Conservation (phyloP, 1,139 yeast species). For the Suhomyces terraborum region DNA sequence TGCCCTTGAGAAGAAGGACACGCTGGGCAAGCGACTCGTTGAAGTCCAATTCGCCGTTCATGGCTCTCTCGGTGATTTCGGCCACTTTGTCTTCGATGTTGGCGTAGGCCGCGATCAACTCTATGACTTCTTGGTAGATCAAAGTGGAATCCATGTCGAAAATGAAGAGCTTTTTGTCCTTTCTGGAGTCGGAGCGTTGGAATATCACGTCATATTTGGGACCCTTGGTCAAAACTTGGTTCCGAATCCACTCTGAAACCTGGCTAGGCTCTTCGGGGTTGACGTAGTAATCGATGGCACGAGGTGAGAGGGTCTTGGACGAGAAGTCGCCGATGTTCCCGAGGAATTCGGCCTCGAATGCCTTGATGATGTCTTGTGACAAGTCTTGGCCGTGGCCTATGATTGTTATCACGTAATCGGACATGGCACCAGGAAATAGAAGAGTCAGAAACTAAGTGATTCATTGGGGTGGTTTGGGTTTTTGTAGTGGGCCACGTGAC, state of each 20-base stretch:
- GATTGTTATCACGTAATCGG: constrained; percentile 11
- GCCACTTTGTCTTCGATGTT: constrained; percentile 74
- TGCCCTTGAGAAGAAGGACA: constrained; percentile 77
- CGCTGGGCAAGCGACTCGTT: constrained; percentile 76
- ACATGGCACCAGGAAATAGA: constrained; percentile 5
- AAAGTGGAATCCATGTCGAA: constrained; percentile 98
- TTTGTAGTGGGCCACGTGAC: constrained; percentile 2
- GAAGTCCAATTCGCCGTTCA: constrained; percentile 97
- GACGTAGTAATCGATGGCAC: constrained; percentile 18
- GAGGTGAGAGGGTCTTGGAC: constrained; percentile 15
- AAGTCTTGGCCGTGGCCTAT: constrained; percentile 10
- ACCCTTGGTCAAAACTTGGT: constrained; percentile 7
- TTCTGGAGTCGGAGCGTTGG: constrained; percentile 37
- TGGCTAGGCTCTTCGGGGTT: constrained; percentile 14
- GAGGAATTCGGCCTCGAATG: constrained; percentile 6
- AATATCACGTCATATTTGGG: constrained; percentile 36
- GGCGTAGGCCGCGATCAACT: constrained; percentile 89
- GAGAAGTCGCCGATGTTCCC: constrained; percentile 10
- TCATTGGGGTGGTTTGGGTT: too few species aligned
- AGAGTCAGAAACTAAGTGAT: too few species aligned
- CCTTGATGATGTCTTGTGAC: background rate
- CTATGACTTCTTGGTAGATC: constrained; percentile 95
- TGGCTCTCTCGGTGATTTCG: constrained; percentile 86
- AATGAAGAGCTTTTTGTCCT: constrained; percentile 66
- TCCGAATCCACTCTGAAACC: constrained; percentile 9